Percentiles rank a stretch among this genome's conserved stretches.
phyloP scores from a whole-genome alignment of 2,329 filamentous ascomycete species.

The Paraphaeosphaeria sporulosa region DNA sequence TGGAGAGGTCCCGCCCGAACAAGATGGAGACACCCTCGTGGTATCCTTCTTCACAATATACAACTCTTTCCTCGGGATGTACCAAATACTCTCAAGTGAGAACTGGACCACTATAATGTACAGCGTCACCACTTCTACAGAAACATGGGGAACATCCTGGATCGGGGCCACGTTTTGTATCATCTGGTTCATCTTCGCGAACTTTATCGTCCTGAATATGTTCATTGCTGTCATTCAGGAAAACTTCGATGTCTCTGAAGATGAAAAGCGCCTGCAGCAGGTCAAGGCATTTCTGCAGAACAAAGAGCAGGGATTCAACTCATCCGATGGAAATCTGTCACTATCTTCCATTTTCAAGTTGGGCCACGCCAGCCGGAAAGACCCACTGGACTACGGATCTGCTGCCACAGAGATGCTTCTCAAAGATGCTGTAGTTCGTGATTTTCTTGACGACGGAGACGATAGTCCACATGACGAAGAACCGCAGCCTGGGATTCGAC shows the following conservation, averaged over 20 bases:
- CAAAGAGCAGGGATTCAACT: slow-evolving; percentile 77
- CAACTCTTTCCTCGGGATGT: slow-evolving; percentile 97
- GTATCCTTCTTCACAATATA: slow-evolving; percentile 90
- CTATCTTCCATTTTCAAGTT: slow-evolving; percentile 70
- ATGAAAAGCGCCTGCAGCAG: slow-evolving; percentile 96
- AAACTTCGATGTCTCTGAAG: slow-evolving; percentile 98
- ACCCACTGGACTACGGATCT: slow-evolving; percentile 90
- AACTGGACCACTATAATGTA: slow-evolving; percentile 94
- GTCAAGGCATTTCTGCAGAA: slow-evolving; percentile 93
- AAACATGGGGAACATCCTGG: slow-evolving; percentile 77
- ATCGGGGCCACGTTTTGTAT: slow-evolving; percentile 91
- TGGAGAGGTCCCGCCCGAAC: slow-evolving; percentile 73
- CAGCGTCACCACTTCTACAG: slow-evolving; percentile 75
- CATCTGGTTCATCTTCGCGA: slow-evolving; percentile 93
- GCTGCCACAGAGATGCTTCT: slow-evolving; percentile 95
- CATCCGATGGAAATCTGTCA: slow-evolving; percentile 75
- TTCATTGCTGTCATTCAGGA: slow-evolving; percentile 99
- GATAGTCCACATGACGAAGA: slow-evolving; percentile 36
- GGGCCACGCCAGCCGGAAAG: slow-evolving; percentile 70
- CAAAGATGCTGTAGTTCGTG: slow-evolving; percentile 92
- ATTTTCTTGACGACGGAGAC: slow-evolving; percentile 77
- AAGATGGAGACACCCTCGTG: slow-evolving; percentile 68
- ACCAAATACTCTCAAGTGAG: slow-evolving; percentile 93
- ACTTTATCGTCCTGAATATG: slow-evolving; percentile 98
- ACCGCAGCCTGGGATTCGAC: slow-evolving; percentile 45